A percentile compares a stretch with the other conserved stretches of the same genome.
phyloP scores from a whole-genome alignment of 23 red algal species.

The Gracilaria gracilis region DNA sequence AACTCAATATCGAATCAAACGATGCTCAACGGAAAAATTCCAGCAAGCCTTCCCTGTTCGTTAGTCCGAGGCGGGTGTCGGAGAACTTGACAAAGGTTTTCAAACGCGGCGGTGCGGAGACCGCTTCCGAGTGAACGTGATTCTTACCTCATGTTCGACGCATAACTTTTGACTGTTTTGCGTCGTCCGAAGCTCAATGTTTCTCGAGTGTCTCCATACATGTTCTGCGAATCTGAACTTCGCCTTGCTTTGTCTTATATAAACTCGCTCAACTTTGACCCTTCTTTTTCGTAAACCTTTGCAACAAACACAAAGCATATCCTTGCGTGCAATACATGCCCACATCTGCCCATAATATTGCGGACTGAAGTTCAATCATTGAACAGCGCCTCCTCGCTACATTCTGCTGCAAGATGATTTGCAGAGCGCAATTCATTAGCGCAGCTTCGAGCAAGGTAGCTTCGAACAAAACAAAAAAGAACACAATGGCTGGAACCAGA shows the following conservation, averaged over 20 bases:
- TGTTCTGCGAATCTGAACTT: not conserved
- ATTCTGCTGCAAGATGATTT: not conserved
- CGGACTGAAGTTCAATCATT: too few relatives aligned
- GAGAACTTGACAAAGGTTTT: slow-evolving; percentile 22
- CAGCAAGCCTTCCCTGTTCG: not conserved
- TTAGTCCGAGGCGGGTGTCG: not conserved
- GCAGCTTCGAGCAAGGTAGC: too few relatives aligned
- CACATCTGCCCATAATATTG: too few relatives aligned
- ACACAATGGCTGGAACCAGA: too few relatives aligned
- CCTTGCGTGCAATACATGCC: not conserved
- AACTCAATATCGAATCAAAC: not conserved
- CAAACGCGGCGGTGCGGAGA: not conserved
- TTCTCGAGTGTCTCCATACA: not conserved
- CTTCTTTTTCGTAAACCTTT: not conserved
- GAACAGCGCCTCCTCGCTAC: not conserved
- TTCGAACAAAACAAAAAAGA: too few relatives aligned
- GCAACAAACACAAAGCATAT: not conserved
- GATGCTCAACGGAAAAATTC: not conserved
- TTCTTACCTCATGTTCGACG: not conserved
- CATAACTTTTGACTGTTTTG: not conserved
- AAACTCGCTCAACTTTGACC: not conserved
- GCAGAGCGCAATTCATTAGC: too few relatives aligned
- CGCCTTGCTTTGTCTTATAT: not conserved
- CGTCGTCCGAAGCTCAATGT: not conserved
- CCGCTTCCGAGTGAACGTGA: not conserved